These are phyloP conservation scores for Ceratobasidium sp. DNA, from an alignment of 1,284 basidiomycete genomes.

Conservation along the genomic window DNA sequence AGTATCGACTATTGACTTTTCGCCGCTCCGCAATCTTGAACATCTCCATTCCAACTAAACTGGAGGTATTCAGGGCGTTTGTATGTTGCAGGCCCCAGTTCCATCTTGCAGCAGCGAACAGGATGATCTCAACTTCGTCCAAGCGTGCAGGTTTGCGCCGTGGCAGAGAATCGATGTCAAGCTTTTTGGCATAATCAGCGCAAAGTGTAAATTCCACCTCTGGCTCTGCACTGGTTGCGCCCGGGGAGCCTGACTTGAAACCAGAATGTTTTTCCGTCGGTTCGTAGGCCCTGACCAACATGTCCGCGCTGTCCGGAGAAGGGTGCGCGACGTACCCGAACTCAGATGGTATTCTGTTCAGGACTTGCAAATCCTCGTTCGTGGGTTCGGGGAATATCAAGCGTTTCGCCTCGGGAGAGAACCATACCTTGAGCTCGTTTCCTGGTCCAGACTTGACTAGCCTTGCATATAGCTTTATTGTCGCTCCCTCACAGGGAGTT, in stretches of 20 bases:
- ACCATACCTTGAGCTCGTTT: neutral
- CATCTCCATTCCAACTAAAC: neutral
- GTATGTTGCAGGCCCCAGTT: slow-evolving; percentile 53
- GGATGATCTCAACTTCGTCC: slow-evolving; percentile 12
- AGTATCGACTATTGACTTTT: too few relatives aligned
- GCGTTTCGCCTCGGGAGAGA: neutral
- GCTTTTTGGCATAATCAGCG: neutral
- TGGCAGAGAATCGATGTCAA: neutral
- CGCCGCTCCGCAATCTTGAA: slow-evolving; percentile 41
- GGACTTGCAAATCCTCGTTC: neutral
- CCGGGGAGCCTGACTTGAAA: too few relatives aligned
- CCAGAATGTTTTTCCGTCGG: too few relatives aligned
- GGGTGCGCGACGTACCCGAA: neutral
- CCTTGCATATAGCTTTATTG: neutral
- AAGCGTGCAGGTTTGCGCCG: slow-evolving; percentile 6
- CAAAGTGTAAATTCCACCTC: neutral
- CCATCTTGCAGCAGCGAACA: slow-evolving; percentile 23
- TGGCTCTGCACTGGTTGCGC: neutral
- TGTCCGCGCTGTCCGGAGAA: neutral
- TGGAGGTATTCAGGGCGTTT: slow-evolving; percentile 45
- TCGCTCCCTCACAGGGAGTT: too few relatives aligned
- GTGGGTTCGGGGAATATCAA: neutral
- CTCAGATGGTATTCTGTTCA: neutral
- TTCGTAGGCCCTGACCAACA: neutral
- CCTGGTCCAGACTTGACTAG: neutral